phyloP scores from a whole-genome alignment of 2,329 filamentous ascomycete species.

The Nigrospora sphaerica region DNA sequence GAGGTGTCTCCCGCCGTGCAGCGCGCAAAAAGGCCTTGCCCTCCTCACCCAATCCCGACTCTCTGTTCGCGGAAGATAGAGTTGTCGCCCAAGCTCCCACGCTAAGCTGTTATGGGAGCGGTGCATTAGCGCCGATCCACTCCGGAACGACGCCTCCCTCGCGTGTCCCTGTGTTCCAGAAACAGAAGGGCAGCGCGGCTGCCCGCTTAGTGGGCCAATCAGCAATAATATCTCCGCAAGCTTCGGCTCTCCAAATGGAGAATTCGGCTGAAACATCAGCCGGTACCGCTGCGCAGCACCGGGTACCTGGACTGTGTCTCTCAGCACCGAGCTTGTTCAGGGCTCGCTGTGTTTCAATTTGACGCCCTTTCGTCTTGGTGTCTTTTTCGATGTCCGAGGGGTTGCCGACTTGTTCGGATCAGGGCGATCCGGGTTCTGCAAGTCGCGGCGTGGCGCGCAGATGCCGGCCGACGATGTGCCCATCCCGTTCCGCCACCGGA shows the following conservation, averaged over 20 bases:
- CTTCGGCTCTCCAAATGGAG: constrained; percentile 4
- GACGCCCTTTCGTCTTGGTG: too few relatives aligned
- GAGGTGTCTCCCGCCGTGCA: too few relatives aligned
- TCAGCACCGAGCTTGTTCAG: background rate
- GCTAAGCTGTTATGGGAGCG: constrained; percentile 1
- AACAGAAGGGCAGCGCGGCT: constrained; percentile 8
- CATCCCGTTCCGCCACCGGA: too few relatives aligned
- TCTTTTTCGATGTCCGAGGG: too few relatives aligned
- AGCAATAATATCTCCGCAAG: constrained; percentile 6
- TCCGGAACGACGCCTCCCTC: constrained; percentile 4
- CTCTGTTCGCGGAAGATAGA: constrained; percentile 1
- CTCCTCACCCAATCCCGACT: background rate
- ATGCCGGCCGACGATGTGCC: too few relatives aligned
- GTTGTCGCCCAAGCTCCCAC: constrained; percentile 9
- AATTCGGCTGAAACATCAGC: constrained; percentile 10
- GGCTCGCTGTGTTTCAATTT: too few relatives aligned
- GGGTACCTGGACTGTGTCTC: background rate
- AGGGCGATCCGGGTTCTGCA: too few relatives aligned
- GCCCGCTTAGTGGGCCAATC: constrained; percentile 12
- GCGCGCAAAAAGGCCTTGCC: too few relatives aligned
- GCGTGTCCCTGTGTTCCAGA: background rate
- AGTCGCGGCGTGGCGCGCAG: too few relatives aligned
- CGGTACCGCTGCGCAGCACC: background rate
- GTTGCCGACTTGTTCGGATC: too few relatives aligned
- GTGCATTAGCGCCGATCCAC: constrained; percentile 10